Evolutionary conservation across 2,329 filamentous ascomycete species (phyloP).

Genomic region (Akanthomyces uredinophilus): DNA sequence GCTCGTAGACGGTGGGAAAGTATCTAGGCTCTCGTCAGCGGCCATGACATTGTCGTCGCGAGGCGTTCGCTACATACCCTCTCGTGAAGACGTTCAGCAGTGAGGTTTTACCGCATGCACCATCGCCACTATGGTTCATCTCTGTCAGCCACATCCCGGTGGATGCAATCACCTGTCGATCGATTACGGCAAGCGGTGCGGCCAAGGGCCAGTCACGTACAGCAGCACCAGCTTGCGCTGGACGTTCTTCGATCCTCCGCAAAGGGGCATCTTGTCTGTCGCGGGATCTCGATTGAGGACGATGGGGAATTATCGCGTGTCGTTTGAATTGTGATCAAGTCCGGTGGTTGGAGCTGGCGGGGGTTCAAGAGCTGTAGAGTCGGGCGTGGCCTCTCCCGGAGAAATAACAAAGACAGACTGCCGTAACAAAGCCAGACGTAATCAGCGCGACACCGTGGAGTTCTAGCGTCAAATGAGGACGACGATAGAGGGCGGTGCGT

Average conservation of each 20-base stretch:
- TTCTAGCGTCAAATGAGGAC: neutral
- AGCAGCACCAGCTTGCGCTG: constrained; percentile 95
- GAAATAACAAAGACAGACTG: neutral
- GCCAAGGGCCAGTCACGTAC: constrained; percentile 39
- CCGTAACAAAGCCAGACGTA: neutral
- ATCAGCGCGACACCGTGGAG: neutral
- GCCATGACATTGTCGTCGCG: neutral
- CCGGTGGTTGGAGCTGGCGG: neutral
- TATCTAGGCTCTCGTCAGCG: constrained; percentile 52
- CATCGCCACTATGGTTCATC: constrained; percentile 65
- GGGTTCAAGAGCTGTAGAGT: neutral
- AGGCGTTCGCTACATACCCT: constrained; percentile 59
- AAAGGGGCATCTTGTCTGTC: constrained; percentile 33
- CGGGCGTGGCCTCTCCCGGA: neutral
- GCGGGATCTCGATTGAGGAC: neutral
- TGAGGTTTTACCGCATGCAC: constrained; percentile 95
- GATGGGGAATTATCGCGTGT: neutral
- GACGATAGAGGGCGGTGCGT: neutral
- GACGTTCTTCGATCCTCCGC: constrained; percentile 75
- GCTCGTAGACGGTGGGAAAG: constrained; percentile 97
- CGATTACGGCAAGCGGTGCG: neutral
- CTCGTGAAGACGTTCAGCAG: constrained; percentile 96
- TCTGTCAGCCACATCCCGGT: constrained; percentile 12
- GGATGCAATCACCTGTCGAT: neutral
- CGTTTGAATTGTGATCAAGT: too few species aligned